phyloP scores from a whole-genome alignment of 2,329 filamentous ascomycete species.

The Verticillium klebahnii region DNA sequence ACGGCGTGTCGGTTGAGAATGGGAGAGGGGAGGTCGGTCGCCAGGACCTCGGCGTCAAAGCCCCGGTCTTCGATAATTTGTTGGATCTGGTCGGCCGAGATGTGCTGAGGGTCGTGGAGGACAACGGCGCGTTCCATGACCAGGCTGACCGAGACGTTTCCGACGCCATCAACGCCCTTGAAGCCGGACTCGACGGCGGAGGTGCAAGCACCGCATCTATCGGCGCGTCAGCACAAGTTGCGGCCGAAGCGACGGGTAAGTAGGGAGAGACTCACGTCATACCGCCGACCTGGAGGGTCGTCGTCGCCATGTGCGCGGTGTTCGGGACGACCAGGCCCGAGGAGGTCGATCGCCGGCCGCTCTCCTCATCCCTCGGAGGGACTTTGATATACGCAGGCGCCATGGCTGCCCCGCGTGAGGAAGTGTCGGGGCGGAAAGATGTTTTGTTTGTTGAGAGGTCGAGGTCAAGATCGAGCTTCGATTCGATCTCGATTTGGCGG shows the following conservation, averaged over 20 bases:
- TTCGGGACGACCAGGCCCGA: conserved; percentile 21
- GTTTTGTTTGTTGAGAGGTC: conserved; percentile 1
- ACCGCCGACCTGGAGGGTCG: conserved; percentile 84
- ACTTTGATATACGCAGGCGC: conserved; percentile 46
- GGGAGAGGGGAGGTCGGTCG: conserved; percentile 66
- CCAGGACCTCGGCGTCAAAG: conserved; percentile 86
- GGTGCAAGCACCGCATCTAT: conserved; percentile 86
- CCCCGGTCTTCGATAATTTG: conserved; percentile 89
- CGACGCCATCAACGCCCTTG: conserved; percentile 73
- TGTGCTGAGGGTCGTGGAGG: conserved; percentile 73
- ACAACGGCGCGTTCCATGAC: conserved; percentile 96
- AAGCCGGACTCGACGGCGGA: conserved; percentile 94
- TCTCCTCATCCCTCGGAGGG: conserved; percentile 32
- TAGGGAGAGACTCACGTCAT: conserved; percentile 59
- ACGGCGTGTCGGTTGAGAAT: conserved; percentile 30
- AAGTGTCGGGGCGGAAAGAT: neutral
- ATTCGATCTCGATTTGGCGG: neutral
- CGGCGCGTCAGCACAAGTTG: conserved; percentile 20
- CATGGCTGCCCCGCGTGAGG: conserved; percentile 30
- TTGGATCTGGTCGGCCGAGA: conserved; percentile 70
- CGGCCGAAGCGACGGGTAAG: conserved; percentile 1
- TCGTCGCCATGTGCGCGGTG: conserved; percentile 71
- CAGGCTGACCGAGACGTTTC: conserved; percentile 84
- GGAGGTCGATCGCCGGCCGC: conserved; percentile 22
- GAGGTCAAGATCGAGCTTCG: neutral